These are phyloP conservation scores for Ascochyta viciae-villosae DNA, from an alignment of 2,329 filamentous ascomycete species.

Conservation along the genomic window DNA sequence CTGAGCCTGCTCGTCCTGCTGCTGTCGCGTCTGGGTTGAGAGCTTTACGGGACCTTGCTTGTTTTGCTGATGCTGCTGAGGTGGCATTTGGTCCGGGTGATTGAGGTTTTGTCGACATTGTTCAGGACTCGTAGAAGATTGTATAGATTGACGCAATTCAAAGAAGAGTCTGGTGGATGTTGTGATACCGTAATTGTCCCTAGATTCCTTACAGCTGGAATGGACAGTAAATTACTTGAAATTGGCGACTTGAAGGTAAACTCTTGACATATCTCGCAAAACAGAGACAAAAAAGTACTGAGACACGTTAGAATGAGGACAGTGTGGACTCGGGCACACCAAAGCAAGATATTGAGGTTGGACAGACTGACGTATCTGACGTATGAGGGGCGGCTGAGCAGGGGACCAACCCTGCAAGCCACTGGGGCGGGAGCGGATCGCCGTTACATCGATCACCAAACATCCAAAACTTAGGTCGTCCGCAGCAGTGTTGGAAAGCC, in stretches of 20 bases:
- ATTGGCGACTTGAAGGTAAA: too few relatives aligned
- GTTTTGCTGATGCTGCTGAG: conserved; percentile 25
- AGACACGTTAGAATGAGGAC: neutral
- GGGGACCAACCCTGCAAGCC: conserved; percentile 24
- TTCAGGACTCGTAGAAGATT: neutral
- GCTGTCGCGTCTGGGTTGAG: conserved; percentile 8
- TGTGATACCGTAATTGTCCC: neutral
- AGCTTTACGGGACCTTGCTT: conserved; percentile 34
- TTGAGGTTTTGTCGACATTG: conserved; percentile 38
- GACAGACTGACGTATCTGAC: conserved; percentile 49
- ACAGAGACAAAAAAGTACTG: neutral
- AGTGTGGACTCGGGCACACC: neutral
- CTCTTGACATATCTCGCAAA: neutral
- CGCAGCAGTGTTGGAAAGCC: too few relatives aligned
- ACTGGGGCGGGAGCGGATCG: conserved; percentile 22
- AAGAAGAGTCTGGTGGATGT: neutral
- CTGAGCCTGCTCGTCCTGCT: conserved; percentile 36
- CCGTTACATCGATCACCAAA: conserved; percentile 28
- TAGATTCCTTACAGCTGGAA: neutral
- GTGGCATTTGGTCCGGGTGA: conserved; percentile 35
- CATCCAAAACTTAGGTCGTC: neutral
- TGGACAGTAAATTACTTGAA: neutral
- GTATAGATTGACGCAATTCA: neutral
- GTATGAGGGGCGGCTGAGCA: conserved; percentile 41
- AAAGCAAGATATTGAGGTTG: conserved; percentile 43